phyloP scores from a whole-genome alignment of 306 rosid genomes.

The Trifolium pratense region DNA sequence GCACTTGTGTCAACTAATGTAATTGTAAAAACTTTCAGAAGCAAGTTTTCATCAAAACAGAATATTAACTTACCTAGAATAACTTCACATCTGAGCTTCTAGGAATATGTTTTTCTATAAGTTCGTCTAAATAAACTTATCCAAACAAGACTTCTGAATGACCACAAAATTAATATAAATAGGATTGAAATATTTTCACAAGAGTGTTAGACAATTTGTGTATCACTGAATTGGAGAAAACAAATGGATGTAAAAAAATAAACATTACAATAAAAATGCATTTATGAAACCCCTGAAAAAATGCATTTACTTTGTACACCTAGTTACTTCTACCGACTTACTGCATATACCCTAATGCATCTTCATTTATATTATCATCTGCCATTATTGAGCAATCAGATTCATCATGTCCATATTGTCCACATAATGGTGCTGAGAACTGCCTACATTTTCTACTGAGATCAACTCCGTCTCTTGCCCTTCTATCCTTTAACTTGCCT shows the following conservation, averaged over 20 bases:
- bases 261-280: conserved; percentile 35
- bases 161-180: conserved; percentile 25
- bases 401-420: conserved; percentile 65
- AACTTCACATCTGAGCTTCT: not conserved
- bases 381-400: conserved; percentile 66
- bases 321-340: conserved; percentile 42
- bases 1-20: not conserved
- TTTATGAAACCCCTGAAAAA: conserved; percentile 33
- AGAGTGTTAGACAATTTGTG: conserved; percentile 11
- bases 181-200: conserved; percentile 30
- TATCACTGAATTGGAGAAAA: conserved; percentile 29
- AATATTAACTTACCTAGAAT: not conserved
- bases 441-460: conserved; percentile 63
- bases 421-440: conserved; percentile 66
- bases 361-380: conserved; percentile 58
- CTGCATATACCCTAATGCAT: conserved; percentile 55
- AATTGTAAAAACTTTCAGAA: not conserved
- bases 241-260: conserved; percentile 22
- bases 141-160: conserved; percentile 21
- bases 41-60: conserved; percentile 2
- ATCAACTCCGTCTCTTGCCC: conserved; percentile 70
- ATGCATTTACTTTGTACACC: conserved; percentile 45
- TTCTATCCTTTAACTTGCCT: conserved; percentile 78
- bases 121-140: not conserved
- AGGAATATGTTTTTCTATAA: not conserved